Evolutionary conservation across 805 yeast species (phyloP).

Genomic region (Candida corydali): DNA sequence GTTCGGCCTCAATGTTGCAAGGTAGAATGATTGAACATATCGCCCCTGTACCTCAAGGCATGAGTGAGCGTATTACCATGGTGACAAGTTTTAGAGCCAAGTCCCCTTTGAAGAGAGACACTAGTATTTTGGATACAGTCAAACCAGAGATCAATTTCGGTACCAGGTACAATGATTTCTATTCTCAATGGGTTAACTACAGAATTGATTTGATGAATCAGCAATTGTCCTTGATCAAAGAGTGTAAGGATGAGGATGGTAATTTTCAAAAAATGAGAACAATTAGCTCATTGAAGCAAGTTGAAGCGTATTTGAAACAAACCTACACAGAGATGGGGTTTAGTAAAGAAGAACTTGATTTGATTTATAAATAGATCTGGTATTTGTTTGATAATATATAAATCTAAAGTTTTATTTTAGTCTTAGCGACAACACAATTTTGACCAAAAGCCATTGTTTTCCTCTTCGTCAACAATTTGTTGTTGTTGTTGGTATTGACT

Average conservation of each 20-base stretch:
- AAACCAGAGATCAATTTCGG: slow-evolving; percentile 38
- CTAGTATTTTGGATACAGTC: slow-evolving; percentile 31
- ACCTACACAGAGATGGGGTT: slow-evolving; percentile 26
- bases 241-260: slow-evolving; percentile 11
- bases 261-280: slow-evolving; percentile 23
- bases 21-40: slow-evolving; percentile 40
- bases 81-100: slow-evolving; percentile 39
- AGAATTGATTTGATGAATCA: slow-evolving; percentile 23
- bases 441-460: slow-evolving; percentile 38
- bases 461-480: slow-evolving; percentile 31
- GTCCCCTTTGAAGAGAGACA: slow-evolving; percentile 23
- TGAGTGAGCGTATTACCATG: slow-evolving; percentile 37
- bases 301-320: slow-evolving; percentile 17
- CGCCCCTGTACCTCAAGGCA: slow-evolving; percentile 35
- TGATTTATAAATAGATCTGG: slow-evolving; percentile 3
- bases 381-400: background rate
- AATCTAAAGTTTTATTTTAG: background rate
- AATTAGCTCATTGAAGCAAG: slow-evolving; percentile 17
- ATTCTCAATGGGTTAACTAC: slow-evolving; percentile 34
- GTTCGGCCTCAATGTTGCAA: slow-evolving; percentile 35
- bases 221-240: slow-evolving; percentile 20
- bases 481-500: slow-evolving; percentile 39
- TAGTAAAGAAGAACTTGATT: slow-evolving; percentile 1
- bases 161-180: slow-evolving; percentile 29
- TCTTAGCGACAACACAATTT: slow-evolving; percentile 39